phyloP scores from a whole-genome alignment of 2,329 filamentous ascomycete species.

The Neophaeococcomyces mojaviensis region DNA sequence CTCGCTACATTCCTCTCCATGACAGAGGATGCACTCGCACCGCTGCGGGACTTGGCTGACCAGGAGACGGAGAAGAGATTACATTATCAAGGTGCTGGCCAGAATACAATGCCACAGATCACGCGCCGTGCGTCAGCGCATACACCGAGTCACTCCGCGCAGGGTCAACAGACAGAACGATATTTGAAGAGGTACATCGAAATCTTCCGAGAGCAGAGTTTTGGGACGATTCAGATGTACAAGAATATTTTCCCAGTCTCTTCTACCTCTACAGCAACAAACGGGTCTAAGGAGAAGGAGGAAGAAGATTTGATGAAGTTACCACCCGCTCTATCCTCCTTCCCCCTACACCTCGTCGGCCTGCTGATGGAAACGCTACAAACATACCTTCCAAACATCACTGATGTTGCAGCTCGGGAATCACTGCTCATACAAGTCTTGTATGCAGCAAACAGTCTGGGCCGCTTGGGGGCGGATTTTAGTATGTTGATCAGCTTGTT shows the following conservation, averaged over 20 bases:
- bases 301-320: slow-evolving; percentile 40
- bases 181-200: slow-evolving; percentile 95
- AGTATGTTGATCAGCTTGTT: slow-evolving; percentile 68
- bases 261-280: neutral
- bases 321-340: slow-evolving; percentile 72
- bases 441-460: slow-evolving; percentile 66
- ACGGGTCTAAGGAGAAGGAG: slow-evolving; percentile 23
- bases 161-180: slow-evolving; percentile 85
- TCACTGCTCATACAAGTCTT: slow-evolving; percentile 23
- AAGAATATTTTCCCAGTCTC: slow-evolving; percentile 69
- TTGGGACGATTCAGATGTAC: slow-evolving; percentile 90
- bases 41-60: slow-evolving; percentile 79
- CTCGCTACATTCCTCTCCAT: slow-evolving; percentile 71
- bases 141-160: neutral
- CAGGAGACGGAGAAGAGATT: slow-evolving; percentile 58
- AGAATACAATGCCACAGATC: neutral
- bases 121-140: neutral
- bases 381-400: slow-evolving; percentile 22
- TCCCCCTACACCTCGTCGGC: slow-evolving; percentile 73
- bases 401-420: slow-evolving; percentile 47
- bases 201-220: slow-evolving; percentile 95
- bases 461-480: slow-evolving; percentile 85
- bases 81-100: slow-evolving; percentile 18
- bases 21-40: slow-evolving; percentile 68
- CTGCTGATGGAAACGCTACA: slow-evolving; percentile 65